A percentile compares a stretch with the other conserved stretches of the same genome.
Conservation (phyloP, 1,284 basidiomycete species). For the Phellopilus nigrolimitatus region DNA sequence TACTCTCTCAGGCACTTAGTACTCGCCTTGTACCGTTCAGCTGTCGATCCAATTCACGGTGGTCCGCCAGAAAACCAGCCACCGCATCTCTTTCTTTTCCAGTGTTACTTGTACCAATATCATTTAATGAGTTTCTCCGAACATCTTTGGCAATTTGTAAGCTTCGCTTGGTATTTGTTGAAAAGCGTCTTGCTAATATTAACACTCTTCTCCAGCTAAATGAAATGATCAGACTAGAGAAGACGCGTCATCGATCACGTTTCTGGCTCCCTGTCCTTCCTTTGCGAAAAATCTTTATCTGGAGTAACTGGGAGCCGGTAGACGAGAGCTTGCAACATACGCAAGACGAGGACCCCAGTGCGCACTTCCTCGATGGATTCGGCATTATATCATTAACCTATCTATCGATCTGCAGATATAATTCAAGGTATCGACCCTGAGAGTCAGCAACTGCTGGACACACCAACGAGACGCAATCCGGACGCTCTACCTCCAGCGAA, state of each 20-base stretch:
- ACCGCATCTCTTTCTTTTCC: slow-evolving; percentile 61
- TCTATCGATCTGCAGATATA: slow-evolving; percentile 41
- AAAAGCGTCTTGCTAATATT: not conserved
- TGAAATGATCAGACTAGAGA: slow-evolving; percentile 54
- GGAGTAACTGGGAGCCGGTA: slow-evolving; percentile 46
- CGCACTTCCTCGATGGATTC: slow-evolving; percentile 11
- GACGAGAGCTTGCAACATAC: slow-evolving; percentile 38
- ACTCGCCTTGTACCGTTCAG: slow-evolving; percentile 63
- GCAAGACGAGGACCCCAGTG: slow-evolving; percentile 54
- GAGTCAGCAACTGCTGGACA: slow-evolving; percentile 42
- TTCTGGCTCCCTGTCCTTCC: slow-evolving; percentile 67
- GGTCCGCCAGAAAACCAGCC: slow-evolving; percentile 36
- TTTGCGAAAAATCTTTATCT: slow-evolving; percentile 35
- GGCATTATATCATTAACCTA: not conserved
- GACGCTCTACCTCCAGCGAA: slow-evolving; percentile 70
- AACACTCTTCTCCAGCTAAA: slow-evolving; percentile 38
- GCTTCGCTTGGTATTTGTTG: slow-evolving; percentile 21
- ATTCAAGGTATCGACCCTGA: slow-evolving; percentile 53
- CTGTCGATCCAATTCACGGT: slow-evolving; percentile 48
- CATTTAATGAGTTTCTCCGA: slow-evolving; percentile 54
- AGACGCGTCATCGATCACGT: slow-evolving; percentile 40
- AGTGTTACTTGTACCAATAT: slow-evolving; percentile 73
- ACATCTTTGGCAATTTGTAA: slow-evolving; percentile 43
- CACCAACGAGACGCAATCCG: slow-evolving; percentile 58
- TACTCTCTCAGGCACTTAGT: slow-evolving; percentile 46